phyloP scores from a whole-genome alignment of 768 basidiomycete species.

The Boletus coccyginus region DNA sequence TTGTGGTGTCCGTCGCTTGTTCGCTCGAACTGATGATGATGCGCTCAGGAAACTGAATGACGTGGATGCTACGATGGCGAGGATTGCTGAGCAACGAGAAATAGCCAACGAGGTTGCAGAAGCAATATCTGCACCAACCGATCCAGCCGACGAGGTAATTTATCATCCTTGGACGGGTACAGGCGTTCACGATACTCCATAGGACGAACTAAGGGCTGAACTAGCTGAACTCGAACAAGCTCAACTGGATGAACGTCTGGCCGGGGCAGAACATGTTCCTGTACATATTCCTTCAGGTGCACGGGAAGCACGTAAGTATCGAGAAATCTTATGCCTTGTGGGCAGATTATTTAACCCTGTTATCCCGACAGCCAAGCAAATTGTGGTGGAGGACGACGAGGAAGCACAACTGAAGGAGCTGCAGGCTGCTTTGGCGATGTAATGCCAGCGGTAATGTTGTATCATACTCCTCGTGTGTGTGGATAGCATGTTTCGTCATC shows the following conservation, averaged over 20 bases:
- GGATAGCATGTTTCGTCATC: slow-evolving; percentile 25
- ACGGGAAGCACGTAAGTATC: slow-evolving; percentile 48
- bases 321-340: background rate
- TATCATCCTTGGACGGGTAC: background rate
- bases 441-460: slow-evolving; percentile 21
- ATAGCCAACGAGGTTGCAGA: slow-evolving; percentile 91
- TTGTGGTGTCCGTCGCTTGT: slow-evolving; percentile 21
- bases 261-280: slow-evolving; percentile 86
- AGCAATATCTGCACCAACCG: slow-evolving; percentile 72
- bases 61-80: slow-evolving; percentile 87
- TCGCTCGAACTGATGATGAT: background rate
- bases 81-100: slow-evolving; percentile 87
- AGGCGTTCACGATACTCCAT: slow-evolving; percentile 5
- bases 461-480: slow-evolving; percentile 7
- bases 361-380: slow-evolving; percentile 27
- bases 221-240: slow-evolving; percentile 88
- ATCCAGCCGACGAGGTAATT: slow-evolving; percentile 73
- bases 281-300: slow-evolving; percentile 73
- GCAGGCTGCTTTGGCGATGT: slow-evolving; percentile 88
- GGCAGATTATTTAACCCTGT: slow-evolving; percentile 4
- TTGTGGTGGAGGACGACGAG: slow-evolving; percentile 82
- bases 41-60: slow-evolving; percentile 70
- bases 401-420: slow-evolving; percentile 85
- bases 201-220: slow-evolving; percentile 80
- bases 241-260: slow-evolving; percentile 78